phyloP scores from a whole-genome alignment of 192 early-diverging fungal genomes.

The Linnemannia zychae region DNA sequence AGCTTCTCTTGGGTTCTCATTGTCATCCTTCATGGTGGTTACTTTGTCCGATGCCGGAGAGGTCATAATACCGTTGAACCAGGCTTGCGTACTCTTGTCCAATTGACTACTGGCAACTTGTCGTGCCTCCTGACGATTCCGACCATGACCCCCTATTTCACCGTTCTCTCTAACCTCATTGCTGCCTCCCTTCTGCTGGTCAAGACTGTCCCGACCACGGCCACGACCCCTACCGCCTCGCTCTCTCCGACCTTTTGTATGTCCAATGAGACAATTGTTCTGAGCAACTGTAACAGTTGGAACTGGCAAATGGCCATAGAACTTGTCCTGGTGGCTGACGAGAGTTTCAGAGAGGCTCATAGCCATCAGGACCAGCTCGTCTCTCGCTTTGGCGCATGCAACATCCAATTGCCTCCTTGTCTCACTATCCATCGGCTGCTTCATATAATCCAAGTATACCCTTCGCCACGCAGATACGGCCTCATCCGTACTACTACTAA shows the following conservation, averaged over 20 bases:
- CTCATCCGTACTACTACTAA: no score
- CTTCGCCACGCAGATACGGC: neutral
- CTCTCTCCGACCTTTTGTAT: neutral
- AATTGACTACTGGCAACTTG: neutral
- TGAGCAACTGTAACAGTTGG: neutral
- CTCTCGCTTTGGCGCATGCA: slow-evolving; percentile 25
- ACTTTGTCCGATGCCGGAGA: neutral
- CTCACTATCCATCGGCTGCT: neutral
- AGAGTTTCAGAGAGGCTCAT: slow-evolving; percentile 49
- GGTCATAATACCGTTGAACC: slow-evolving; percentile 17
- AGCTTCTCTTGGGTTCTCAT: neutral
- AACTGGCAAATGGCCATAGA: slow-evolving; percentile 1
- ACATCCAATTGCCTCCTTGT: neutral
- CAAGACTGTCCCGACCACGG: neutral
- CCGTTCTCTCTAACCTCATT: neutral
- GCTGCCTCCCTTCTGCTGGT: neutral
- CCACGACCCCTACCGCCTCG: neutral
- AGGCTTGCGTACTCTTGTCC: slow-evolving; percentile 21
- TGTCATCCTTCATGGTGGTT: no score
- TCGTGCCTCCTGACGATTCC: neutral
- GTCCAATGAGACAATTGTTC: neutral
- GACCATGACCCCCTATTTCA: neutral
- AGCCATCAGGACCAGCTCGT: slow-evolving; percentile 41
- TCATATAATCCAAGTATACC: neutral
- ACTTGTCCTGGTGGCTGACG: slow-evolving; percentile 17